These are phyloP conservation scores for Trichoderma sp. DNA, from an alignment of 2,329 filamentous ascomycete genomes.

Conservation along the genomic window DNA sequence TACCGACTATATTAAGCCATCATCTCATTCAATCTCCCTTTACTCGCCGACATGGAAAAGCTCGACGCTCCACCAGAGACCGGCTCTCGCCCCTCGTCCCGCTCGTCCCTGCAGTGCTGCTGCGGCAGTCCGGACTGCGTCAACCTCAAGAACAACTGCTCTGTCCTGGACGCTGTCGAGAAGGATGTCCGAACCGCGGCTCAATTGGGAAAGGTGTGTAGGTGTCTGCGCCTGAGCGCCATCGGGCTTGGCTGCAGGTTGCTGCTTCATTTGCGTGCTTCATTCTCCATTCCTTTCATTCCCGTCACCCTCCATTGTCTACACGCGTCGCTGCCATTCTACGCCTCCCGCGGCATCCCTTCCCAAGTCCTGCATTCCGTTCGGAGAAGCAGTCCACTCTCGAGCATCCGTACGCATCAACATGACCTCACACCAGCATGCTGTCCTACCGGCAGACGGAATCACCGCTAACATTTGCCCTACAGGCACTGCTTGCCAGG, in stretches of 20 bases:
- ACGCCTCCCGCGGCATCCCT: background rate
- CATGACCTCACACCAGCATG: constrained; percentile 1
- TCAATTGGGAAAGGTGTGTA: constrained; percentile 73
- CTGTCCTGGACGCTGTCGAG: constrained; percentile 77
- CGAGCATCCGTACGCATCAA: constrained; percentile 9
- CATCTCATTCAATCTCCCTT: background rate
- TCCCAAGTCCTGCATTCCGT: constrained; percentile 12
- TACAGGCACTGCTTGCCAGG: constrained; percentile 85
- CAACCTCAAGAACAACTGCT: constrained; percentile 78
- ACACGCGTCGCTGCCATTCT: background rate
- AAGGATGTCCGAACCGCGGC: constrained; percentile 86
- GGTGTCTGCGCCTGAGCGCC: constrained; percentile 5
- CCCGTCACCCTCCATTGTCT: constrained; percentile 6
- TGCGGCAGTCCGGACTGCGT: constrained; percentile 80
- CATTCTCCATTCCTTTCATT: background rate
- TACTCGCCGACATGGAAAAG: constrained; percentile 27
- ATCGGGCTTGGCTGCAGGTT: constrained; percentile 1
- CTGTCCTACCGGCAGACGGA: constrained; percentile 30
- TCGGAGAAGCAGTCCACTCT: background rate
- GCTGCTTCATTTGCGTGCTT: background rate
- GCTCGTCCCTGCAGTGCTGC: constrained; percentile 67
- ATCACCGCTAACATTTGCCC: constrained; percentile 69
- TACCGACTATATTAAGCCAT: background rate
- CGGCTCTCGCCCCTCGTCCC: constrained; percentile 26
- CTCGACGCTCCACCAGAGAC: constrained; percentile 35